Base-by-base conservation (phyloP, 768 basidiomycete genomes). In the Mycena latifolia region DNA sequence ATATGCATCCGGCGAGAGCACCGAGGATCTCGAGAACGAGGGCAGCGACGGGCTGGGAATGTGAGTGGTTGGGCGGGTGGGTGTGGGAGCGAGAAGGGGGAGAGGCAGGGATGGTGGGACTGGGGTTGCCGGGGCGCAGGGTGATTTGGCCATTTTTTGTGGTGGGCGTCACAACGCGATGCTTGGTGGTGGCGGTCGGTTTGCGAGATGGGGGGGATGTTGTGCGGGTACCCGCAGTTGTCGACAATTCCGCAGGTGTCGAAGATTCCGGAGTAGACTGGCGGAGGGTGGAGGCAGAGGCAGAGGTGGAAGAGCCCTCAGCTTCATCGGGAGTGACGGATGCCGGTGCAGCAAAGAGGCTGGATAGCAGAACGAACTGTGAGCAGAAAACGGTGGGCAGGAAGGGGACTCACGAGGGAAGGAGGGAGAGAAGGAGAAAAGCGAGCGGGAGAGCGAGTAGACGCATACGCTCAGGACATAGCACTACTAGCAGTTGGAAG, bases 11-110 rank as follows among this genome's bases (percentile, higher is more conserved):
- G 5, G 79, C 68, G 31, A 85, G 29, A 35, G 83, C 84, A 29
- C 80, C 86, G 17, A 88, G 70, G 15, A 81, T 78, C 70, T 80
- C 83, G 66, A 87, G 82, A 22, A 82, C 78, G 66, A 87, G 25
- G 10, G 46, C 39, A 14, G 51, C 46, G 18, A 48, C 24, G n/a
- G 63, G 57, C 25, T 29, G 28, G 35, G 18, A n/a, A 8, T 54
- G 60, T 81, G 55, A 74, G 67, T 37, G 82, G 33, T 35, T 14
- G 33, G 8, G 33, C 77, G 35, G 79, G 75, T n/a, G 43, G 52
- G 55, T 48, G 25, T 51, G 55, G 53, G 61, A 41, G 29, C 37
- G 51, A 22, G 61, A 55, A 1, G 59, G 55, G 51, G 66, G 24
- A 57, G 69, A 65, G 63, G 54, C 57, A 27, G 27, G 20, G 46